Evolutionary conservation across 2,329 filamentous ascomycete species (phyloP), one percentile per base, ranked within the genome.

Genomic region (Fusarium robinianum): DNA sequence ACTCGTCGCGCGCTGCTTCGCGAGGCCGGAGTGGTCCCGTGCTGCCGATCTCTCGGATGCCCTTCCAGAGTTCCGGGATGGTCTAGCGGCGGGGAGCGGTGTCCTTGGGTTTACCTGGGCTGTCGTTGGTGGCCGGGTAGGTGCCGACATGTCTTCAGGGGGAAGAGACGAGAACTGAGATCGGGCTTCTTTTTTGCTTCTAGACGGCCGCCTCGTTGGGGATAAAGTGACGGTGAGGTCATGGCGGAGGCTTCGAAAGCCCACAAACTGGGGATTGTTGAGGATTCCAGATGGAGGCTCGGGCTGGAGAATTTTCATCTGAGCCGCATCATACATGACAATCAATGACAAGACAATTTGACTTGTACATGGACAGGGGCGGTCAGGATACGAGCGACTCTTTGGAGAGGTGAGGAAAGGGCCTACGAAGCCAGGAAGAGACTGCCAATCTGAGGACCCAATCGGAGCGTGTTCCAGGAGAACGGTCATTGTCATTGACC

Each of bases 31-130:
- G n/a, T 45, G 46, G 51, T 40, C 53, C 57, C 29, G 57, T 60
- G 42, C 41, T 55, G 57, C 57, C 55, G 57, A 60, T 60, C 57
- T 46, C 45, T 58, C 57, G 57, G 55, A 57, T 57, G 34, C 39
- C 41, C 42, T 51, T 44, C 45, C 37, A 40, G 51, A 32, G 48
- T 53, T 55, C 52, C 52, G 43, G 51, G 51, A 33, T 33, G 52
- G 42, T 35, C 30, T 38, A 37, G 46, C 48, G 46, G 51, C 51
- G 47, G 52, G 26, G 41, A 19, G 30, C 16, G 36, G 24, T 29
- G n/a, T n/a, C n/a, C n/a, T n/a, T n/a, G n/a, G n/a, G n/a, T n/a
- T n/a, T n/a, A n/a, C n/a, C n/a, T n/a, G n/a, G n/a, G n/a, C n/a
- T n/a, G n/a, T n/a, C n/a, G n/a, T n/a, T n/a, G n/a, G n/a, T n/a